Conservation (phyloP, 108 stramenopile species). For the Cyclotella sp. region DNA sequence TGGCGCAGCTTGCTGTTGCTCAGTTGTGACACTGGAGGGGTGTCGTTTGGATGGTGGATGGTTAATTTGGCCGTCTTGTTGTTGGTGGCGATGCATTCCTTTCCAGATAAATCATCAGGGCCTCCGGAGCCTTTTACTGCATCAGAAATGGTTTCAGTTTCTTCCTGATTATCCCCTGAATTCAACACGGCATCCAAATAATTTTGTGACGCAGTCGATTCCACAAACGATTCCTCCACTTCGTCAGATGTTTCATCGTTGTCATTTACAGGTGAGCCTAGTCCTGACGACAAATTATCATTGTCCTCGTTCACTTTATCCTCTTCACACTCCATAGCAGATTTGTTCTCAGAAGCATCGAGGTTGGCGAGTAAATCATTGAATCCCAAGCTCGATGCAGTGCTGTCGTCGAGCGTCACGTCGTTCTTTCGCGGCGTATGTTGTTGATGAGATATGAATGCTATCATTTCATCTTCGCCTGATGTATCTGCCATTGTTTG, state of each 20-base stretch:
- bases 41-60: background rate
- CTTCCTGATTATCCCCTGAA: background rate
- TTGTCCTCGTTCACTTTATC: background rate
- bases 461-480: constrained; percentile 17
- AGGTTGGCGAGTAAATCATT: background rate
- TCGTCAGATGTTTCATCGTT: background rate
- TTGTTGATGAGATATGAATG: constrained; percentile 19
- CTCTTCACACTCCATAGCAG: background rate
- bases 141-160: background rate
- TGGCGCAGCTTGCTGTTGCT: constrained; percentile 23
- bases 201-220: constrained; percentile 24
- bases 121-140: background rate
- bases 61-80: background rate
- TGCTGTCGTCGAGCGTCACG: constrained; percentile 1
- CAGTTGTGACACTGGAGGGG: background rate
- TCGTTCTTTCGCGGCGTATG: constrained; percentile 10
- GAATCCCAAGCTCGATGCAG: background rate
- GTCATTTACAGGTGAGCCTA: background rate
- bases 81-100: background rate
- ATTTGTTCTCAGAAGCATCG: background rate
- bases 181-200: constrained; percentile 8
- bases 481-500: constrained; percentile 7
- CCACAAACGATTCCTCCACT: constrained; percentile 7
- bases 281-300: background rate
- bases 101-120: background rate